phyloP scores from a whole-genome alignment of 768 basidiomycete genomes.

The Lactarius indigo region DNA sequence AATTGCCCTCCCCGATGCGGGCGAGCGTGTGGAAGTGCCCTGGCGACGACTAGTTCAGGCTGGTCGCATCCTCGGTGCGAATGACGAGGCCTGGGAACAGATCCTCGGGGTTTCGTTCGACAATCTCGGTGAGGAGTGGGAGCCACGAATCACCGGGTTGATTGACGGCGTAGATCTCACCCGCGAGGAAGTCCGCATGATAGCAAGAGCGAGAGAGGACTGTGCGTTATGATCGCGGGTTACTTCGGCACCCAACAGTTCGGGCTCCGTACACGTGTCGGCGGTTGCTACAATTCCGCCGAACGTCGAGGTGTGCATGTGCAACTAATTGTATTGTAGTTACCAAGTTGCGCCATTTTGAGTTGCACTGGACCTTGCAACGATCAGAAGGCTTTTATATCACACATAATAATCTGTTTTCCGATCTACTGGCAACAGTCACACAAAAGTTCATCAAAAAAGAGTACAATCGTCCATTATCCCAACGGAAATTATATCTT shows the following conservation, averaged over 20 bases:
- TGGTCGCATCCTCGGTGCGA: slow-evolving; percentile 60
- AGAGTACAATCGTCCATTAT: not conserved
- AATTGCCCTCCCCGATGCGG: slow-evolving; percentile 47
- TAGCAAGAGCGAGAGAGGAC: slow-evolving; percentile 48
- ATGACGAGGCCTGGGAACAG: slow-evolving; percentile 33
- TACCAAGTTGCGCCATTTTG: not conserved
- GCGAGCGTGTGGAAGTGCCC: slow-evolving; percentile 62
- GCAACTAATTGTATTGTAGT: not conserved
- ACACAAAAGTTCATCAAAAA: not conserved
- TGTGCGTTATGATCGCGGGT: slow-evolving; percentile 29
- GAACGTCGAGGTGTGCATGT: not conserved
- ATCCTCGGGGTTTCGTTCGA: slow-evolving; percentile 8
- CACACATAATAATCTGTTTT: too few species aligned
- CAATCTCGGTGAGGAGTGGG: slow-evolving; percentile 44
- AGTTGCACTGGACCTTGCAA: not conserved
- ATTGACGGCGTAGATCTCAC: slow-evolving; percentile 60
- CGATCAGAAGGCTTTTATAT: not conserved
- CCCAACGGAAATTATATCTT: slow-evolving; percentile 49
- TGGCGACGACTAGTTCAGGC: slow-evolving; percentile 75
- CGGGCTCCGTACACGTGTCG: not conserved
- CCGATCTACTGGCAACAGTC: not conserved
- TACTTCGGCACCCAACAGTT: not conserved
- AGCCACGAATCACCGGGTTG: slow-evolving; percentile 45
- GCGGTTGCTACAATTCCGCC: not conserved
- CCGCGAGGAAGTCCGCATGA: slow-evolving; percentile 55